phyloP scores from a whole-genome alignment of 2,329 filamentous ascomycete species.

The Thielaviopsis ethacetica region DNA sequence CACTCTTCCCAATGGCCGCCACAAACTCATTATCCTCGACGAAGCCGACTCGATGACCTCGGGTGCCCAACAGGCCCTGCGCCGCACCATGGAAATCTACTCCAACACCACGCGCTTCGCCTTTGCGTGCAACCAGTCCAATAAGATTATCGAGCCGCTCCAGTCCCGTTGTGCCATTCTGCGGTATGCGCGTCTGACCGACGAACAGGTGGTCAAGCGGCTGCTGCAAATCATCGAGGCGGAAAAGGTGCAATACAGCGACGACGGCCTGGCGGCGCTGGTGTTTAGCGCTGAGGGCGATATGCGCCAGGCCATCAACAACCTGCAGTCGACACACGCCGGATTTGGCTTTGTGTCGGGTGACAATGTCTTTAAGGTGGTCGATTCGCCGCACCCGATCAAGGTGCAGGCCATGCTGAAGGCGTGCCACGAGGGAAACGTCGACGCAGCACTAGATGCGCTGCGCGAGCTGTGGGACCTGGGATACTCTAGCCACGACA shows the following conservation, averaged over 20 bases:
- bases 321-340: constrained; percentile 80
- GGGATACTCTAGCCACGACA: constrained; percentile 96
- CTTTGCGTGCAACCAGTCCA: constrained; percentile 96
- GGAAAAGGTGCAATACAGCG: constrained; percentile 77
- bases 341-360: constrained; percentile 96
- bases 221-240: constrained; percentile 84
- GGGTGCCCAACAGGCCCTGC: constrained; percentile 85
- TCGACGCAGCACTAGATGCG: constrained; percentile 73
- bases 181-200: constrained; percentile 80
- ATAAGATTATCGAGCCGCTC: constrained; percentile 98
- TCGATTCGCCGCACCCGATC: constrained; percentile 92
- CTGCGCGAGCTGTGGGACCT: constrained; percentile 85
- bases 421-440: constrained; percentile 80
- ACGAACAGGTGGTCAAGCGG: constrained; percentile 80
- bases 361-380: constrained; percentile 95
- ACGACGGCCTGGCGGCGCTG: constrained; percentile 87
- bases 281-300: constrained; percentile 96
- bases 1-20: constrained; percentile 72
- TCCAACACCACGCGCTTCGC: constrained; percentile 91
- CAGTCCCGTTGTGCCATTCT: constrained; percentile 94
- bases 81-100: constrained; percentile 98
- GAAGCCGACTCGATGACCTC: constrained; percentile 98
- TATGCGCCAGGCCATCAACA: constrained; percentile 98
- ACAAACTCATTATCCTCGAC: constrained; percentile 94
- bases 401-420: constrained; percentile 99